Evolutionary conservation across 257 asterid genomes (phyloP), one percentile per base, ranked within the genome.

Genomic region (Buddleja alternifolia): DNA sequence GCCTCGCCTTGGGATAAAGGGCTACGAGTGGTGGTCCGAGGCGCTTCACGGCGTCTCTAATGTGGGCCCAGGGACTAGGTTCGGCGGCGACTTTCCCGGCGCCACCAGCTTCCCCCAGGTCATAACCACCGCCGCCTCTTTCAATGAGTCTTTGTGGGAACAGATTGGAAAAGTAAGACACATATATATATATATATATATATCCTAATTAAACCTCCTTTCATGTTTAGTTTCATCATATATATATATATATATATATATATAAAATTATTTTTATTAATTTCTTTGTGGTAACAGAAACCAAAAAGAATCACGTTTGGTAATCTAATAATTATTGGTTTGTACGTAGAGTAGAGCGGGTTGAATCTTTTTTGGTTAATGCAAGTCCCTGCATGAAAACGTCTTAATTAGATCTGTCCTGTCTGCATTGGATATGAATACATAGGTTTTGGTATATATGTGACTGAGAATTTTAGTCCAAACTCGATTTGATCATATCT

Each of bases 11-110:
- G 89, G 89, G 1, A 66, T 83, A 19, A 72, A 76, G 61, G 73
- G 77, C 0, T 83, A 83, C 58, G 83, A 83, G 42, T 83, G 89
- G 89, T 83, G 89, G 89, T 83, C 89, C 10, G 89, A 83, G 73
- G 89, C 89, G 6, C 81, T 83, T 40, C 89, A 83, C 36, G 89
- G 89, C 2, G 81, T 83, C 8, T 83, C 89, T 0, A 61, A 83
- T 45, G 84, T 78, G 12, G 88, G 88, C 0, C 85, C 85, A 0
- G 88, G 88, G 54, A 75, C 85, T 0, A 83, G 42, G 50, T 83
- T 83, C 32, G 82, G 82, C 16, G 86, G 80, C 54, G 77, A 63
- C 0, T 78, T 80, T 63, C 85, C 79, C 1, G 84, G 80, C n/a
- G 88, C 88, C 34, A 83, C 88, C 21, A 83, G 86, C 55, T 83